A percentile compares a stretch with the other conserved stretches of the same genome.
These are phyloP conservation scores for Xanthoconium purpureum DNA, from an alignment of 768 basidiomycete genomes.

Conservation along the genomic window DNA sequence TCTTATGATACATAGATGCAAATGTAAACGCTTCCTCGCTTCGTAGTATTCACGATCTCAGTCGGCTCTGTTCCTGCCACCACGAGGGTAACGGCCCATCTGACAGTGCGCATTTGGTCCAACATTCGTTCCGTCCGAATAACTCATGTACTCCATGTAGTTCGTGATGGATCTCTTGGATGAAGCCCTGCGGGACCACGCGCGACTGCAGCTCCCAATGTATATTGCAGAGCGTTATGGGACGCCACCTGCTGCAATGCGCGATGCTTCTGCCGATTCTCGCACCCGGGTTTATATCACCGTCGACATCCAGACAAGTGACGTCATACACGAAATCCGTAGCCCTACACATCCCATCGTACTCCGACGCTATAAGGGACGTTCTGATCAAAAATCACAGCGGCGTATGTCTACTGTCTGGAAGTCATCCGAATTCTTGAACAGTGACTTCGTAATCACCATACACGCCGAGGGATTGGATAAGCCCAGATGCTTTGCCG, in stretches of 20 bases:
- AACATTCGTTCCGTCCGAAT: not conserved
- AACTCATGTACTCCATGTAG: conserved; percentile 23
- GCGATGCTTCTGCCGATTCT: conserved; percentile 26
- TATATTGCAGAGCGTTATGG: conserved; percentile 54
- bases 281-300: conserved; percentile 40
- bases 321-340: conserved; percentile 36
- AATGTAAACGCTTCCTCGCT: not conserved
- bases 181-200: conserved; percentile 44
- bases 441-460: conserved; percentile 49
- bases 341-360: conserved; percentile 47
- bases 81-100: conserved; percentile 36
- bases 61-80: conserved; percentile 49
- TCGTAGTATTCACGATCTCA: conserved; percentile 55
- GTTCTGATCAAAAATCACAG: conserved; percentile 34
- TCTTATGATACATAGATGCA: not conserved
- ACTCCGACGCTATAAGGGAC: conserved; percentile 35
- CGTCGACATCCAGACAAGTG: conserved; percentile 49
- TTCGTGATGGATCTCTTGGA: conserved; percentile 54
- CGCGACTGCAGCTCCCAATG: conserved; percentile 55
- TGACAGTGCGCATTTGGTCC: conserved; percentile 38
- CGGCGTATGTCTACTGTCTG: conserved; percentile 40
- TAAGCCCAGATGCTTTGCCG: conserved; percentile 54
- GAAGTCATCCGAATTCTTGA: conserved; percentile 42
- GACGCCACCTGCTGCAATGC: conserved; percentile 37
- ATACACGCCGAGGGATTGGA: conserved; percentile 50